Conservation (phyloP, 2,329 filamentous ascomycete species). For the Anisogramma anomala region DNA sequence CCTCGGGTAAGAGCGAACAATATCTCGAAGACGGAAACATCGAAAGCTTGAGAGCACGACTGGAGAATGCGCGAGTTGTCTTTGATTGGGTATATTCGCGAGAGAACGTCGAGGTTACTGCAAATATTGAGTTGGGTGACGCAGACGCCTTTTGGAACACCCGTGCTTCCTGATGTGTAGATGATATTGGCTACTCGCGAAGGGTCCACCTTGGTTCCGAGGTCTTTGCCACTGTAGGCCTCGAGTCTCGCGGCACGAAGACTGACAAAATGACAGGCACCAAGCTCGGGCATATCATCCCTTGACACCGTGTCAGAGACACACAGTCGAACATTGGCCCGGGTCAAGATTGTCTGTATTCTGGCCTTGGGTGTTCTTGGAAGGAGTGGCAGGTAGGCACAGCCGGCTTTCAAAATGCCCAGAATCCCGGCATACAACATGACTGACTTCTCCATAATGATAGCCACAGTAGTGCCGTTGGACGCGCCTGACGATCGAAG, state of each 20-base stretch:
- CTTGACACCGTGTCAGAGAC: conserved; percentile 27
- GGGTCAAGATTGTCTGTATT: conserved; percentile 47
- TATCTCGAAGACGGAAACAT: conserved; percentile 83
- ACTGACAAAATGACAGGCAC: conserved; percentile 22
- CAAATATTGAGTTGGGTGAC: conserved; percentile 66
- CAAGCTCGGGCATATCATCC: conserved; percentile 10
- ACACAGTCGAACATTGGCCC: conserved; percentile 41
- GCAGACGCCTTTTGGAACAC: conserved; percentile 66
- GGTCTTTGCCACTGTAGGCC: conserved; percentile 25
- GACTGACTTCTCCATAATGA: conserved; percentile 67
- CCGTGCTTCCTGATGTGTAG: conserved; percentile 76
- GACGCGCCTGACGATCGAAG: conserved; percentile 36
- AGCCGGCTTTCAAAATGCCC: conserved; percentile 61
- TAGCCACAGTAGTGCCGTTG: conserved; percentile 51
- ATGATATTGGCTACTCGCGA: conserved; percentile 61
- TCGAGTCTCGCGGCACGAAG: conserved; percentile 22
- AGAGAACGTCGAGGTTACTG: conserved; percentile 61
- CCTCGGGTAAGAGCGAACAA: conserved; percentile 73
- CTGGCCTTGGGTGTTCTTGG: conserved; percentile 57
- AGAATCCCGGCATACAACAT: conserved; percentile 64
- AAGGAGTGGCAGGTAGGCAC: conserved; percentile 68
- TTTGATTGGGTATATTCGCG: conserved; percentile 50
- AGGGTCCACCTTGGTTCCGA: conserved; percentile 27
- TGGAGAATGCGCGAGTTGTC: conserved; percentile 56
- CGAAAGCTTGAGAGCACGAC: conserved; percentile 74